Evolutionary conservation across 257 asterid species (phyloP), one percentile per base, ranked within the genome.

Genomic region (Linaria vulgaris): DNA sequence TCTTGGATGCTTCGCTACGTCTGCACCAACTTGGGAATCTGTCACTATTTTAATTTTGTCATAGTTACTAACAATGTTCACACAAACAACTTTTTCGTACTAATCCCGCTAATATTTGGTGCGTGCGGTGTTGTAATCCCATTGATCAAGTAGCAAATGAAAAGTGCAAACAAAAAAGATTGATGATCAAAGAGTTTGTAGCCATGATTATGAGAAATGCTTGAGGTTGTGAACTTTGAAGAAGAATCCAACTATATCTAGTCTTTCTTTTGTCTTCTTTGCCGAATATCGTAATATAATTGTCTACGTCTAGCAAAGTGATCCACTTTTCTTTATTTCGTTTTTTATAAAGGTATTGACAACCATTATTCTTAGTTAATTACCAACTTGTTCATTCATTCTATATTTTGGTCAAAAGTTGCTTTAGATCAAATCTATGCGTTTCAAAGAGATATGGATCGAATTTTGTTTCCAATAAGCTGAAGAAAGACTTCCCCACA

Each of bases 61-160:
- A 3, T 7, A 34, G 41, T 34, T 34, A 34, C 5, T 34, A 65
- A 61, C 61, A 65, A 52, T 56, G 67, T 60, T 56, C 22, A 53
- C 13, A 46, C 39, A 48, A 61, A 60, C 24, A 51, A 23, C 27
- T 64, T 46, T 21, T 23, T n/a, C n/a, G n/a, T n/a, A 38, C 34
- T 60, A 69, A 51, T 55, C 64, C 68, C 76, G 67, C 77, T 66
- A 68, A 30, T n/a, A 17, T 64, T 38, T 68, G 66, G 69, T 80
- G 81, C 63, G 70, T 69, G 77, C 41, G 76, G 68, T 39, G 83
- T 73, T 74, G 86, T 80, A 72, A 74, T 53, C 83, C 83, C 76
- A 2, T 70, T 66, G 22, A 5, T 48, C 39, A 15, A 45, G 38
- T 13, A 25, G 38, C n/a, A 25, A 59, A 15, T 14, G 21, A 56